These are phyloP conservation scores for Neonectria hederae DNA, from an alignment of 2,329 filamentous ascomycete genomes.

Conservation along the genomic window DNA sequence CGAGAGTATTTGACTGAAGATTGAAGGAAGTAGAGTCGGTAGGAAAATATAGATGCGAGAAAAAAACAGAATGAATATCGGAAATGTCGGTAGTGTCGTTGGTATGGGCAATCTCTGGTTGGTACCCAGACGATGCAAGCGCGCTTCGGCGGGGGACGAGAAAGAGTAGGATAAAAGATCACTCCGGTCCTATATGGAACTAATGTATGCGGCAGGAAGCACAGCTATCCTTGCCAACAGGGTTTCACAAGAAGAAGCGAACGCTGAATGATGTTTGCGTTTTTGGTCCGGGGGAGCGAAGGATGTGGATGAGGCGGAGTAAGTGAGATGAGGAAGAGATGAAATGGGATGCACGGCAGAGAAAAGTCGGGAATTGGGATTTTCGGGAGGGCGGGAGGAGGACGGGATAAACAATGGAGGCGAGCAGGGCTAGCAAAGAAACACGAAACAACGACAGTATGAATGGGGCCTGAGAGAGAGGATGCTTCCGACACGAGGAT, in stretches of 20 bases:
- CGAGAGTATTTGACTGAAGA: neutral
- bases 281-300: conserved; percentile 5
- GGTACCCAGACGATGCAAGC: conserved; percentile 13
- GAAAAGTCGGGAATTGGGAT: conserved; percentile 16
- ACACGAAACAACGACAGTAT: conserved; percentile 10
- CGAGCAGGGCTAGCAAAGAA: neutral
- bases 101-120: conserved; percentile 3
- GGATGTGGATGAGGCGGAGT: conserved; percentile 11
- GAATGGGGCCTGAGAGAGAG: neutral
- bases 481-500: neutral
- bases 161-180: conserved; percentile 5
- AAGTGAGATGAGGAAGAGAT: conserved; percentile 24
- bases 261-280: conserved; percentile 30
- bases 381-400: conserved; percentile 16
- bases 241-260: conserved; percentile 39
- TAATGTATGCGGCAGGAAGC: conserved; percentile 35
- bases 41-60: too few relatives aligned
- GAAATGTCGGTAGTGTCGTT: neutral
- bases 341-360: conserved; percentile 28
- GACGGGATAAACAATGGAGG: conserved; percentile 10
- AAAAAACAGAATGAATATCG: too few relatives aligned
- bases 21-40: neutral
- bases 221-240: conserved; percentile 36
- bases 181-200: conserved; percentile 19
- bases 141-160: conserved; percentile 1